These are phyloP conservation scores for Danielozyma ontarioensis DNA, from an alignment of 805 yeast genomes.

Conservation along the genomic window DNA sequence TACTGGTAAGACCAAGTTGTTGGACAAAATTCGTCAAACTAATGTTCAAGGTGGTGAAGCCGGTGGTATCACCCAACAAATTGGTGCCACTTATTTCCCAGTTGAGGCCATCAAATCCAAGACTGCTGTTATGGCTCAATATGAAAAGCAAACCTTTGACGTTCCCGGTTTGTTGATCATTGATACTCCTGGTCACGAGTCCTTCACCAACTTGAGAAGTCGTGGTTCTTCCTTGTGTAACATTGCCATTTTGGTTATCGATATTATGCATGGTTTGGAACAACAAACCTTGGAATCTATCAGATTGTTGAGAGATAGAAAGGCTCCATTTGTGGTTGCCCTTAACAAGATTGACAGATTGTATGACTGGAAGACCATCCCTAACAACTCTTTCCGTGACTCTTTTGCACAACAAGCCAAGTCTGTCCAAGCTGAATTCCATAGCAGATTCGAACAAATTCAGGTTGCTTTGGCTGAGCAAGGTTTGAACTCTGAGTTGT, in stretches of 20 bases:
- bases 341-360: conserved; percentile 96
- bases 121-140: conserved; percentile 85
- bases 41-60: conserved; percentile 99
- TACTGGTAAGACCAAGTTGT: conserved; percentile 96
- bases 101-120: conserved; percentile 88
- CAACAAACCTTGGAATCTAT: conserved; percentile 96
- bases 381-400: conserved; percentile 95
- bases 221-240: conserved; percentile 99
- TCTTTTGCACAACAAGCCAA: conserved; percentile 77
- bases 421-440: conserved; percentile 88
- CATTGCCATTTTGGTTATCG: conserved; percentile 97
- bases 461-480: conserved; percentile 94
- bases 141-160: conserved; percentile 80
- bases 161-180: conserved; percentile 96
- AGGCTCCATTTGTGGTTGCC: conserved; percentile 97
- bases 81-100: conserved; percentile 99
- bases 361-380: conserved; percentile 87
- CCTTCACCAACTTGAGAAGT: conserved; percentile 93
- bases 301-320: conserved; percentile 86
- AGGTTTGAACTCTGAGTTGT: conserved; percentile 95
- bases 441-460: conserved; percentile 77
- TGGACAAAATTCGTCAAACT: conserved; percentile 97
- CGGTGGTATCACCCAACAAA: conserved; percentile 99
- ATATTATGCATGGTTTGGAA: conserved; percentile 98
- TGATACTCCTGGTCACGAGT: conserved; percentile 99